phyloP scores from a whole-genome alignment of 495 filamentous ascomycete species.

The Talaromyces thailandensis region DNA sequence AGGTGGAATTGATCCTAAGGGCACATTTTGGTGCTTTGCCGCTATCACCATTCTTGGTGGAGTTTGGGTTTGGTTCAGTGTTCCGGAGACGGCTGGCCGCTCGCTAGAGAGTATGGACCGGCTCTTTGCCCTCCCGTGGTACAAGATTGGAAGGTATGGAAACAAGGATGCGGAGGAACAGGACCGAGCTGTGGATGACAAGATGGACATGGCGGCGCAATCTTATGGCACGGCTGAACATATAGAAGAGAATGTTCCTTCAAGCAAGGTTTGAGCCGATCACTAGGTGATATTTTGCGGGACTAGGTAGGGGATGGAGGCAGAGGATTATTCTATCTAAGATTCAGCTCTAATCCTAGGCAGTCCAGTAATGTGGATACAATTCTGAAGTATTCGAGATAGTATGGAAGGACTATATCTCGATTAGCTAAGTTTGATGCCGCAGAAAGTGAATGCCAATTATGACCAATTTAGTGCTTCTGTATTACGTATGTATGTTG shows the following conservation, averaged over 20 bases:
- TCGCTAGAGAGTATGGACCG: conserved; percentile 50
- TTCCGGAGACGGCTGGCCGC: conserved; percentile 35
- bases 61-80: conserved; percentile 47
- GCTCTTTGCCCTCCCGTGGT: conserved; percentile 60
- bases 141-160: conserved; percentile 52
- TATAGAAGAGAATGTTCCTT: too few species aligned
- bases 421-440: background rate
- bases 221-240: too few species aligned
- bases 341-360: background rate
- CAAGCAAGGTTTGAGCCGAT: too few species aligned
- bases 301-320: background rate
- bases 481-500: background rate
- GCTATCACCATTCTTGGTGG: conserved; percentile 33
- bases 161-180: conserved; percentile 44
- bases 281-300: background rate
- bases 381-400: background rate
- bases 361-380: background rate
- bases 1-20: conserved; percentile 36
- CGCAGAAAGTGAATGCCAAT: background rate
- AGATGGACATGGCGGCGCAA: too few species aligned
- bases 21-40: conserved; percentile 54
- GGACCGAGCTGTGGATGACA: conserved; percentile 20
- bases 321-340: background rate
- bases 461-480: background rate
- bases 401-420: background rate